Percentiles rank a stretch among this genome's conserved stretches.
These are phyloP conservation scores for Bryoglossum gracile DNA, from an alignment of 495 filamentous ascomycete genomes.

Conservation along the genomic window DNA sequence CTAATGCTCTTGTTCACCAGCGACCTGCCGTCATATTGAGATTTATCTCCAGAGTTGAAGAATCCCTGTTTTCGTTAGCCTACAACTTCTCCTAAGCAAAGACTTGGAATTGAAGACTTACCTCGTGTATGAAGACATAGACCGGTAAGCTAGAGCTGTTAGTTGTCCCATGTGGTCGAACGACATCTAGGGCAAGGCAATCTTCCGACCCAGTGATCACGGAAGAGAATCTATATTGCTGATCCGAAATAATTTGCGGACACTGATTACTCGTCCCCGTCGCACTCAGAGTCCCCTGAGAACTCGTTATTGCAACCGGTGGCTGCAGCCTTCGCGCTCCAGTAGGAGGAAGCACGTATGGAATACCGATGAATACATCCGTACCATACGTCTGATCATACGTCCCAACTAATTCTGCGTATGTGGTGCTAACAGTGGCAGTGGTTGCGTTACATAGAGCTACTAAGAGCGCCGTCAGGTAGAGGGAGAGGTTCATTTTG, in stretches of 20 bases:
- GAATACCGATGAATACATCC: constrained; percentile 39
- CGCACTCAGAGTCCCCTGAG: constrained; percentile 6
- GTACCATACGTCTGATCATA: no score
- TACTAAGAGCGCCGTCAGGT: no score
- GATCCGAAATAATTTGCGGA: not conserved
- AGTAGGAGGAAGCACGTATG: constrained; percentile 32
- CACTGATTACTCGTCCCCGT: not conserved
- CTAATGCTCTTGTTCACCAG: constrained; percentile 38
- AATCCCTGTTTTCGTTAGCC: no score
- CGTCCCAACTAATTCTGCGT: no score
- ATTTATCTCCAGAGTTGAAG: constrained; percentile 39
- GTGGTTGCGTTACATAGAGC: no score
- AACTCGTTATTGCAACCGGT: constrained; percentile 31
- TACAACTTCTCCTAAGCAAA: no score
- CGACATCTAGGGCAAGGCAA: constrained; percentile 47
- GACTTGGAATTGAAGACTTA: no score
- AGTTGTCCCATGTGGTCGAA: constrained; percentile 27
- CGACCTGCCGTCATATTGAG: constrained; percentile 35
- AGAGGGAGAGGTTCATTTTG: no score
- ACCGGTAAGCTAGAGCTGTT: constrained; percentile 32
- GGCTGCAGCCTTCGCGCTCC: constrained; percentile 35
- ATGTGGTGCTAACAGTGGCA: no score
- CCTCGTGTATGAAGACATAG: constrained; percentile 52
- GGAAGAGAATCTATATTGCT: no score
- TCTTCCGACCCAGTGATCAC: constrained; percentile 37